phyloP scores from a whole-genome alignment of 306 rosid genomes.

The Begonia peltatifolia region DNA sequence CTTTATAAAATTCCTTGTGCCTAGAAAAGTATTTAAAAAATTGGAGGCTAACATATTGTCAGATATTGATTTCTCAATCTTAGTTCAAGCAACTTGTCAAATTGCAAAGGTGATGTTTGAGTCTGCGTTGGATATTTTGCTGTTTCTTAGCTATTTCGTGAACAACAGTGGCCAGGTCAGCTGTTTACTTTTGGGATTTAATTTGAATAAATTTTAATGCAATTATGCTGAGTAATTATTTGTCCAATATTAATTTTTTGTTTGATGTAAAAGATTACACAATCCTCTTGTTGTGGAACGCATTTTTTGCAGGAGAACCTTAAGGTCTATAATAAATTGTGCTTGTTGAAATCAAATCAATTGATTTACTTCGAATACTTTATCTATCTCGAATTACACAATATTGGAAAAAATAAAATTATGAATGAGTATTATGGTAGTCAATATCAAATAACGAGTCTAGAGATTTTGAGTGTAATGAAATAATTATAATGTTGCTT shows the following conservation, averaged over 20 bases:
- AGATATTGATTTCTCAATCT: slow-evolving; percentile 40
- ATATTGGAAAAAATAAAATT: too few relatives aligned
- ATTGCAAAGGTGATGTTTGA: slow-evolving; percentile 79
- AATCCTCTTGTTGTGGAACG: too few relatives aligned
- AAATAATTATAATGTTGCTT: too few relatives aligned
- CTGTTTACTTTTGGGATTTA: slow-evolving; percentile 7
- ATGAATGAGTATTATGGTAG: too few relatives aligned
- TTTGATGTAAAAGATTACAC: background rate
- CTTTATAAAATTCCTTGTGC: slow-evolving; percentile 69
- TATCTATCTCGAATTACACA: too few relatives aligned
- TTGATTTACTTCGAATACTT: too few relatives aligned
- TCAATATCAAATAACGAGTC: too few relatives aligned
- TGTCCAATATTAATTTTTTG: background rate
- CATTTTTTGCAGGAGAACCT: too few relatives aligned
- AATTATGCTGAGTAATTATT: background rate
- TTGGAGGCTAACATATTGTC: slow-evolving; percentile 30
- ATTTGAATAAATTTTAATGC: slow-evolving; percentile 1
- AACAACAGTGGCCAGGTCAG: slow-evolving; percentile 77
- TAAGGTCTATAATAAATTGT: too few relatives aligned
- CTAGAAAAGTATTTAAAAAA: slow-evolving; percentile 37
- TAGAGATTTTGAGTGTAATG: too few relatives aligned
- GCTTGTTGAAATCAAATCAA: too few relatives aligned
- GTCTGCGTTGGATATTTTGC: slow-evolving; percentile 67
- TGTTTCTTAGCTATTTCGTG: slow-evolving; percentile 76
- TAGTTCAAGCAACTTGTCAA: slow-evolving; percentile 81